Percentiles rank a stretch among this genome's conserved stretches.
These are phyloP conservation scores for Ophidiomyces ophidiicola DNA, from an alignment of 2,329 filamentous ascomycete species.

Conservation along the genomic window DNA sequence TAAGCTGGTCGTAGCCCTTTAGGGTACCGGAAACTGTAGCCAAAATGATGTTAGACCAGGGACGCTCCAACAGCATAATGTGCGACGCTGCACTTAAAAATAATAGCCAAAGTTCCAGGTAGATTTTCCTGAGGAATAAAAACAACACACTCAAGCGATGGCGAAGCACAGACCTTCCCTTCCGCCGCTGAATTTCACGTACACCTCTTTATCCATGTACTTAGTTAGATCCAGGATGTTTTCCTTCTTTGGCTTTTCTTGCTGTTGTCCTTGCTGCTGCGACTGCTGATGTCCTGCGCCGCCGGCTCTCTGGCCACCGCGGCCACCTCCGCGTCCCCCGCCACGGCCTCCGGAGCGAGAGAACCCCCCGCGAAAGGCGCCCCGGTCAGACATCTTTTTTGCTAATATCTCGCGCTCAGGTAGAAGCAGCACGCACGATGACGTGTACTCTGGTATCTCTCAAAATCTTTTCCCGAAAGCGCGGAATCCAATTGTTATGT, in stretches of 20 bases:
- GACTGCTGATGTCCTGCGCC: slow-evolving; percentile 36
- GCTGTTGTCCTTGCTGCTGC: slow-evolving; percentile 37
- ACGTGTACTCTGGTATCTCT: too few relatives aligned
- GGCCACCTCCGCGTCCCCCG: slow-evolving; percentile 27
- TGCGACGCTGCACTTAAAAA: neutral
- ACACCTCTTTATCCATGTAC: slow-evolving; percentile 94
- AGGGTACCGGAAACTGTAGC: slow-evolving; percentile 68
- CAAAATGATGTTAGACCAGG: neutral
- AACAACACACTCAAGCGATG: slow-evolving; percentile 6
- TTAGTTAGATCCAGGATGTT: slow-evolving; percentile 92
- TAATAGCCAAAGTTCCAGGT: neutral
- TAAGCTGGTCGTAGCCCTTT: slow-evolving; percentile 92
- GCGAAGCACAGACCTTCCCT: slow-evolving; percentile 56
- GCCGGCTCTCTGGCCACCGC: slow-evolving; percentile 37
- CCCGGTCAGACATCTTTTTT: slow-evolving; percentile 33
- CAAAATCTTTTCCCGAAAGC: too few relatives aligned
- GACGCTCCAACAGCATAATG: neutral
- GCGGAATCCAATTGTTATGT: too few relatives aligned
- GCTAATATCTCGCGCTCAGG: too few relatives aligned
- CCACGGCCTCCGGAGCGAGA: slow-evolving; percentile 35
- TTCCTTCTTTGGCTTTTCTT: slow-evolving; percentile 88
- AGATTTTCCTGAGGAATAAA: neutral
- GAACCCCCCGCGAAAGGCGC: slow-evolving; percentile 46
- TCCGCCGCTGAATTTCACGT: slow-evolving; percentile 92
- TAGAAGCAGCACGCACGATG: too few relatives aligned